Percentiles rank a stretch among this genome's conserved stretches.
Conservation (phyloP, 306 rosid genomes). For the Dalbergia cultrata region DNA sequence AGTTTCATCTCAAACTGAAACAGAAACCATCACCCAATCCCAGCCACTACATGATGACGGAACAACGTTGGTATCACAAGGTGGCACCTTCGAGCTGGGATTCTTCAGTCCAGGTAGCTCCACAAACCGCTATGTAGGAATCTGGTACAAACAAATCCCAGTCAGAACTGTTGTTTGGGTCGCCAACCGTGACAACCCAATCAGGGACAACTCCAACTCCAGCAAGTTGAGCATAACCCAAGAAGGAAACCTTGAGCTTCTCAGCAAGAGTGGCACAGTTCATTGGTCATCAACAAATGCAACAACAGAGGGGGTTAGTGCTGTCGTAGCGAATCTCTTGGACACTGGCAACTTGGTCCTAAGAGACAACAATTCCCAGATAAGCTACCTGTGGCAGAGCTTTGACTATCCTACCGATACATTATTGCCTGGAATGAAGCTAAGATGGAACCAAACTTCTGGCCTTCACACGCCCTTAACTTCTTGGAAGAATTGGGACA, state of each 20-base stretch:
- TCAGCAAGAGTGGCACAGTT: background rate
- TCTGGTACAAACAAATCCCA: constrained; percentile 7
- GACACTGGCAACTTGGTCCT: constrained; percentile 4
- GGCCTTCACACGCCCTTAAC: background rate
- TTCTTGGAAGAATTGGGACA: constrained; percentile 15
- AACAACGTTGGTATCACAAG: background rate
- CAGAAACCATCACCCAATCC: background rate
- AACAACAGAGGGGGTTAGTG: background rate
- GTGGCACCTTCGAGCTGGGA: background rate
- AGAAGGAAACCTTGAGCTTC: constrained; percentile 1
- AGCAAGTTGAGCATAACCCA: background rate
- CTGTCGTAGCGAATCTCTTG: background rate
- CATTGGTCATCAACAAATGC: constrained; percentile 20
- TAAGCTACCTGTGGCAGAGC: constrained; percentile 3
- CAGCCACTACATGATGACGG: background rate
- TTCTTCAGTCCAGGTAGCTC: constrained; percentile 3
- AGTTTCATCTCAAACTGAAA: background rate
- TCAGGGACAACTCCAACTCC: background rate
- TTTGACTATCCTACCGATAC: constrained; percentile 3
- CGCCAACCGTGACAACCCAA: constrained; percentile 11
- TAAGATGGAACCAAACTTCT: background rate
- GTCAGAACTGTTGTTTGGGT: constrained; percentile 1
- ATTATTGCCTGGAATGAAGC: background rate
- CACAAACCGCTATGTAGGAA: constrained; percentile 7
- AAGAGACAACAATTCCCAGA: background rate